These are phyloP conservation scores for Suillus spraguei DNA, from an alignment of 768 basidiomycete species.

Conservation along the genomic window DNA sequence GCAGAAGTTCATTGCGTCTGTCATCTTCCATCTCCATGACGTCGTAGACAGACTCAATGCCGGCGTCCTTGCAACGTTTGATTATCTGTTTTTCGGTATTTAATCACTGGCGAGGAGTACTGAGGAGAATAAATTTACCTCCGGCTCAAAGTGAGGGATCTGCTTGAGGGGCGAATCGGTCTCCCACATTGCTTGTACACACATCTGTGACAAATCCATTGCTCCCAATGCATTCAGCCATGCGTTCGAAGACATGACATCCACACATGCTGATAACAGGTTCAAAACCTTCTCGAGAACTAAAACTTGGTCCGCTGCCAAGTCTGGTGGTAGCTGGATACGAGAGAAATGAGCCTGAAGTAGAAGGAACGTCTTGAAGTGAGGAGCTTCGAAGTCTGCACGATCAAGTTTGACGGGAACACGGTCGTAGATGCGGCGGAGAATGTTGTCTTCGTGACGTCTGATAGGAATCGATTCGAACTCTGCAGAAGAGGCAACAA, in stretches of 20 bases:
- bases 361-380: conserved; percentile 98
- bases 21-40: conserved; percentile 99
- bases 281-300: conserved; percentile 92
- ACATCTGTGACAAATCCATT: conserved; percentile 99
- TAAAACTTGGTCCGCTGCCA: conserved; percentile 86
- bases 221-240: conserved; percentile 94
- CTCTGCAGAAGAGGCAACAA: conserved; percentile 95
- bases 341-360: conserved; percentile 97
- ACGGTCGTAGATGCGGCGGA: conserved; percentile 92
- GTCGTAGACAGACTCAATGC: conserved; percentile 91
- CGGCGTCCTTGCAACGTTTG: conserved; percentile 79
- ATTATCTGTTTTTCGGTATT: conserved; percentile 53
- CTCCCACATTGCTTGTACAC: conserved; percentile 98
- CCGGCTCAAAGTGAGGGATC: conserved; percentile 93
- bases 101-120: background rate
- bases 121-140: conserved; percentile 48
- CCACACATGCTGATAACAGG: conserved; percentile 90
- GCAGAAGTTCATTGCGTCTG: conserved; percentile 75
- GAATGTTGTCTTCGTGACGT: conserved; percentile 84
- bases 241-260: conserved; percentile 97
- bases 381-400: conserved; percentile 88
- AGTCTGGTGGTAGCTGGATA: conserved; percentile 88
- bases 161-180: conserved; percentile 94
- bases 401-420: conserved; percentile 91
- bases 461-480: conserved; percentile 96